These are phyloP conservation scores for Pistacia vera DNA, from an alignment of 345 rosid species.

Conservation along the genomic window DNA sequence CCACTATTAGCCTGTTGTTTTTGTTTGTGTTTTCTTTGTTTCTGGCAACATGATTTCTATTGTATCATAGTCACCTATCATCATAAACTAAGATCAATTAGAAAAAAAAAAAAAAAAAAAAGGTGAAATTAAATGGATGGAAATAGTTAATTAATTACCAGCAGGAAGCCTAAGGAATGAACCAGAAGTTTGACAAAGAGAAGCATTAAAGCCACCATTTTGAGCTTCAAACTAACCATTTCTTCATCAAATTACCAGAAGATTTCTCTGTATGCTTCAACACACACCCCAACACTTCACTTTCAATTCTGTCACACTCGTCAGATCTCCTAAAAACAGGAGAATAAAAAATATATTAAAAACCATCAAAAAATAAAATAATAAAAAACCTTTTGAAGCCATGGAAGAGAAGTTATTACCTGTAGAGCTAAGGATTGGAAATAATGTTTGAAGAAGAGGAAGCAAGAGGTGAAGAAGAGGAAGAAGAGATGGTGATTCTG, in stretches of 20 bases:
- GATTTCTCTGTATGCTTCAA: constrained; percentile 35
- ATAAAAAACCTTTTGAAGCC: neutral
- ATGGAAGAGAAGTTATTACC: constrained; percentile 25
- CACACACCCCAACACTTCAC: constrained; percentile 31
- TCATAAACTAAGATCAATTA: neutral
- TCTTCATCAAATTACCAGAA: constrained; percentile 22
- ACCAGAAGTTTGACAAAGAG: constrained; percentile 52
- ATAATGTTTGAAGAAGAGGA: constrained; percentile 14
- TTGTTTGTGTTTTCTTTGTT: neutral
- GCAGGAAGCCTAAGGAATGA: constrained; percentile 51
- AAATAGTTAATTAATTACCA: constrained; percentile 20
- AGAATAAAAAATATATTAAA: neutral
- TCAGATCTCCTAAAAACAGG: constrained; percentile 39
- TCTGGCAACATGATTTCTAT: constrained; percentile 27
- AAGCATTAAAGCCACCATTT: constrained; percentile 50
- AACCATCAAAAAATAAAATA: neutral
- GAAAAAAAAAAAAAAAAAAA: neutral
- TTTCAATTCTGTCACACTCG: constrained; percentile 34
- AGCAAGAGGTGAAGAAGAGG: constrained; percentile 24
- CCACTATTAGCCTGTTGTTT: constrained; percentile 47
- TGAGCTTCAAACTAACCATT: constrained; percentile 44
- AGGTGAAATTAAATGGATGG: neutral
- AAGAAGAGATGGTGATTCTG: constrained; percentile 20
- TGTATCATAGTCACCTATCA: constrained; percentile 60
- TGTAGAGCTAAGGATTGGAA: constrained; percentile 29